Conservation (phyloP, 805 yeast species). For the Wickerhamiella siamensis region DNA sequence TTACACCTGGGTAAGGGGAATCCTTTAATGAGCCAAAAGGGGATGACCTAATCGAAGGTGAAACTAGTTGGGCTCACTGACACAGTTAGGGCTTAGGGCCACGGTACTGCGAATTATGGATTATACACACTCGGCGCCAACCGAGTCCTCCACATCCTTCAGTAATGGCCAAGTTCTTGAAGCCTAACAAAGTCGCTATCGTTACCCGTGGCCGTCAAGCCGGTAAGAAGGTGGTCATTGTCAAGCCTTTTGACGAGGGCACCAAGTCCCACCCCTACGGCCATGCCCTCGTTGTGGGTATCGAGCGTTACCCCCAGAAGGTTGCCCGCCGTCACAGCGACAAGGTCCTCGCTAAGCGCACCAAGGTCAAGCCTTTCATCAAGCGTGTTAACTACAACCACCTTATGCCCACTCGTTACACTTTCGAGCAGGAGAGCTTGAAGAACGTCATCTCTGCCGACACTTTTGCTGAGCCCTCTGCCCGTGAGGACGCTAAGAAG, state of each 20-base stretch:
- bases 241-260: slow-evolving; percentile 97
- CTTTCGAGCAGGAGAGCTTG: slow-evolving; percentile 91
- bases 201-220: slow-evolving; percentile 99
- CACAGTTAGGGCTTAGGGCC: slow-evolving; percentile 15
- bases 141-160: slow-evolving; percentile 1
- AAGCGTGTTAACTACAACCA: slow-evolving; percentile 99
- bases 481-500: slow-evolving; percentile 98
- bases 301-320: slow-evolving; percentile 96
- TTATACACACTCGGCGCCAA: background rate
- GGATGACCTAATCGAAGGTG: too few species aligned
- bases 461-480: slow-evolving; percentile 93
- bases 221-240: slow-evolving; percentile 99
- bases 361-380: slow-evolving; percentile 97
- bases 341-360: slow-evolving; percentile 93
- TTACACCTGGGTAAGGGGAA: too few species aligned
- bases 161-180: slow-evolving; percentile 93
- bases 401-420: slow-evolving; percentile 99
- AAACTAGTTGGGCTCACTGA: too few species aligned
- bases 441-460: slow-evolving; percentile 84
- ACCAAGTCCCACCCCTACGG: slow-evolving; percentile 98
- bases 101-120: slow-evolving; percentile 4
- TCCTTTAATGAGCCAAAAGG: too few species aligned
- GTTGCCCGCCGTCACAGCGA: slow-evolving; percentile 90
- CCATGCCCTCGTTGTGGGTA: slow-evolving; percentile 98
- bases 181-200: slow-evolving; percentile 99